Base-by-base conservation (phyloP, 192 early-diverging fungal genomes). In the Dissophora globulifera region DNA sequence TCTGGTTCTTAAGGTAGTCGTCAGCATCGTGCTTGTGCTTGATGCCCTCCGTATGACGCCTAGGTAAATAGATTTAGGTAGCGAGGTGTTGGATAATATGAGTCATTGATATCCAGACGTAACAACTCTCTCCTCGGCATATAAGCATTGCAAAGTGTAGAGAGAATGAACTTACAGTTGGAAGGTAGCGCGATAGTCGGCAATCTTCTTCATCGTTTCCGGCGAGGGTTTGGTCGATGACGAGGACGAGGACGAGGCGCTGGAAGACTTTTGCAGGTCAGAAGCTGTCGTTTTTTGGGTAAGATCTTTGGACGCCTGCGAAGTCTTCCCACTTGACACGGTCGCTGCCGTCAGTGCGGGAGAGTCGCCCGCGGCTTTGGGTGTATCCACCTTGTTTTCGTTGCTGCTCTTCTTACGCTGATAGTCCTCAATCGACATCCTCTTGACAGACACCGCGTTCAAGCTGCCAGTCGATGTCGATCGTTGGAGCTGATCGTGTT, bases 361-460 rank as follows among this genome's bases (percentile, higher is more conserved):
- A 16, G 72, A 76, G 25, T 76, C 72, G 15, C 55, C 38, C 16
- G 50, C 29, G 1, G 64, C 64, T 47, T 76, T 76, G n/a, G 72
- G 72, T 15, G 72, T 76, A n/a, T 76, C 72, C 0, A 76, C 72
- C 35, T 76, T 66, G 45, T 61, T 50, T 7, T 35, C 20, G 32
- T 43, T 74, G 15, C 38, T 74, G 15, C 38, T 33, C 31, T 65
- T 58, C 47, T 66, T 67, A 2, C 71, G 62, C 43, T 75, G 71
- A 29, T 76, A 76, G 46, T 76, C 72, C 46, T 67, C 72, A 42
- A 76, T 67, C 2, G 72, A 76, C 47, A 76, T 57, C 40, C 72
- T 45, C 35, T 76, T 76, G 20, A 66, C 58, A 3, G 38, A 17
- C 4, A 61, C 30, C 15, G 52, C 33, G 15, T 27, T 53, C 9